Evolutionary conservation across 306 rosid species (phyloP), one percentile per base, ranked within the genome.

Genomic region (Lagenaria siceraria): DNA sequence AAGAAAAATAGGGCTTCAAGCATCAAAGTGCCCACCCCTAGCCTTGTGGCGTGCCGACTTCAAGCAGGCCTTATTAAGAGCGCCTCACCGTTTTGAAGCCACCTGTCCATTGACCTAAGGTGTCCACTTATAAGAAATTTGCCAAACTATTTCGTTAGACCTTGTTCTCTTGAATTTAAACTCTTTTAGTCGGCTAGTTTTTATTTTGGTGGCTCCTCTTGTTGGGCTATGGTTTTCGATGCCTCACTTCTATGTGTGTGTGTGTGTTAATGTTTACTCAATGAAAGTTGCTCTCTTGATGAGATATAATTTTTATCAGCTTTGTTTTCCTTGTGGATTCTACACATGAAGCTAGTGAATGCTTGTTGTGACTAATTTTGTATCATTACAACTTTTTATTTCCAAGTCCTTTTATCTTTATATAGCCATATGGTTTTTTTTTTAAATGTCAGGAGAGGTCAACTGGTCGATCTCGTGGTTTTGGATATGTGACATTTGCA

Each of bases 381-480:
- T 51, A 6, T 74, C 6, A 4, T n/a, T 21, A 19, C 24, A 6
- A 11, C 38, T 55, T 54, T 70, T 75, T 33, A n/a, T 55, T 36
- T 75, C 15, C 17, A 3, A 75, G 22, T 36, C 13, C n/a, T n/a
- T 6, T 66, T 9, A 35, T 36, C 14, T 36, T 14, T 65, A 8
- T 35, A 19, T 36, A 19, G 49, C 21, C 22, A 64, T 31, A 74
- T 76, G 76, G 29, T 21, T 27, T 27, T 14, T 35, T 42, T 42
- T 42, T 40, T 7, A 9, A 64, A 46, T 75, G 77, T 78, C 79
- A 96, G 99, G 98, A 96, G 83, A 87, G 98, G 19, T 85, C 98
- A 60, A 89, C 93, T 77, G 98, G 98, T 24, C 84, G 99, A 25
- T 96, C 99, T 84, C 99, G 98, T 21, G 98, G 99, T 24, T 96